Evolutionary conservation across 169 alveolate genomes (phyloP).

Genomic region (Eimeria sp.): DNA sequence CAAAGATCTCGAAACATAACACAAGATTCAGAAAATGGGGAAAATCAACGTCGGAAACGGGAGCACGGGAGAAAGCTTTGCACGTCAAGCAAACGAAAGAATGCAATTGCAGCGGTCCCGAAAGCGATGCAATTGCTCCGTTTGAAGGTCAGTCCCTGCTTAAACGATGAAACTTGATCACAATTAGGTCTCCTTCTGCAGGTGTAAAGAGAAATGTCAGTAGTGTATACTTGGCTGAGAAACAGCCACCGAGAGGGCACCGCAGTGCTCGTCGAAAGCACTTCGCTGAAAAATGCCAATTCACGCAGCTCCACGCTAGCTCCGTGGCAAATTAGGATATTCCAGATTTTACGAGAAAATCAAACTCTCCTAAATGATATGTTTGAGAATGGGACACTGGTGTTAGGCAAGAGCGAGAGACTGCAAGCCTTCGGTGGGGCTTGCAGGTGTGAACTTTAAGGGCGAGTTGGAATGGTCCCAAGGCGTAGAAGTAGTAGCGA

Average conservation of each 20-base stretch:
- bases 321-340: neutral
- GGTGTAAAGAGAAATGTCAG: neutral
- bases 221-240: conserved; percentile 1
- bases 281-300: conserved; percentile 20
- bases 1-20: conserved; percentile 55
- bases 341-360: neutral
- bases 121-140: neutral
- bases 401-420: neutral
- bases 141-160: conserved; percentile 21
- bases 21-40: neutral
- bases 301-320: conserved; percentile 7
- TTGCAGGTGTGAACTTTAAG: neutral
- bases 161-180: neutral
- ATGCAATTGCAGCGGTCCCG: neutral
- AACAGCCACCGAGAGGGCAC: conserved; percentile 52
- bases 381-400: neutral
- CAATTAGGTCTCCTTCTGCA: neutral
- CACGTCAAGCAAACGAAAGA: conserved; percentile 19
- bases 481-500: too few species aligned
- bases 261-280: conserved; percentile 46
- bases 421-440: conserved; percentile 68
- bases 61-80: neutral
- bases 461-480: neutral
- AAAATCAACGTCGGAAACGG: neutral
- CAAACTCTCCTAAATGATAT: too few species aligned